Base-by-base conservation (phyloP, 331 rosid genomes). In the Cydonia oblonga region DNA sequence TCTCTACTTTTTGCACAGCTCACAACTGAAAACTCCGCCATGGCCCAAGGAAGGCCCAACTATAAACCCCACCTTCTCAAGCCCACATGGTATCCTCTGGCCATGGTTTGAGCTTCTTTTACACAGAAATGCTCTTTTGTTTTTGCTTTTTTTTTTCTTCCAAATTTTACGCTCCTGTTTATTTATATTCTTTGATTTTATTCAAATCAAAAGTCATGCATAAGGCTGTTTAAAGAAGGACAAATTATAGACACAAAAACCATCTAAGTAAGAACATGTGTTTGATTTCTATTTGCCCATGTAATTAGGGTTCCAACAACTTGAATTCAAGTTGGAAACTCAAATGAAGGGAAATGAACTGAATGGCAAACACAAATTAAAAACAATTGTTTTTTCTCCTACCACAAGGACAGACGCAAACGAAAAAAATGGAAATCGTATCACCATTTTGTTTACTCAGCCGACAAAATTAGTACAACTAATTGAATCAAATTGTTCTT, bases 401-500 rank as follows among this genome's bases (percentile, higher is more conserved):
- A 33, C 10, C 9, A 15, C 54, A 23, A 38, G 56, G 14, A 38
- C 33, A 70, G 29, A 67, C 70, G 73, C 78, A 72, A 77, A 70
- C 75, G 82, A 13, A 42, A 13, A 4, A 42, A 15, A 15, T 0
- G 20, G 54, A 79, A 29, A 76, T 60, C 81, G 78, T 74, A 76
- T 76, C 70, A 59, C 79, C 79, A 70, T 73, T 80, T 70, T 80
- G 79, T 72, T 81, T 79, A 20, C 52, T 68, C 38, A 57, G 66
- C 59, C 54, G 61, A 67, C 72, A 69, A 71, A 63, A 75, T 79
- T 75, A 64, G 63, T 73, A 51, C 80, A 77, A 74, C 38, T 7
- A 33, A 82, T 80, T 72, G 82, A 85, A 85, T 82, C 62, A 76
- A 77, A 81, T 74, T 65, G 83, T 69, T 72, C 72, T 57, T 69